Evolutionary conservation across 1,139 yeast genomes (phyloP).

Genomic region (Suhomyces coccinellae): DNA sequence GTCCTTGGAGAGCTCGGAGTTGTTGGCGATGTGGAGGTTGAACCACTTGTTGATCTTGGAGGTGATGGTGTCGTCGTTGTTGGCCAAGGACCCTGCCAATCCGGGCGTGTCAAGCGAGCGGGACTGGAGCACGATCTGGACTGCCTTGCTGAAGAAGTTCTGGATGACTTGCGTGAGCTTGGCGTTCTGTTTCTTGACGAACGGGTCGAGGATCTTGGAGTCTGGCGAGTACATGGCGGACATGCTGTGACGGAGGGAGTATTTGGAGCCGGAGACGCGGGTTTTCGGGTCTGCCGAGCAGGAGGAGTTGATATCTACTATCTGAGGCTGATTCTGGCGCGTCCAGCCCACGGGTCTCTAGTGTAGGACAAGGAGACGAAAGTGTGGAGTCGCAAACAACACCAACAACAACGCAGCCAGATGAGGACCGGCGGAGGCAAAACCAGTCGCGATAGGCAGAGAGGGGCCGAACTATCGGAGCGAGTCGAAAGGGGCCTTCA

Average conservation of each 20-base stretch:
- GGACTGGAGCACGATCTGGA: conserved; percentile 51
- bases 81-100: conserved; percentile 1
- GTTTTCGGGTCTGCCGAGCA: too few species aligned
- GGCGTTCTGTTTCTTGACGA: conserved; percentile 21
- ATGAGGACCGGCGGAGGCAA: background rate
- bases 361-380: background rate
- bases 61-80: conserved; percentile 10
- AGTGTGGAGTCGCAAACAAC: background rate
- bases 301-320: too few species aligned
- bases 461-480: background rate
- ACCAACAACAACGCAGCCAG: background rate
- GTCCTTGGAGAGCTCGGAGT: conserved; percentile 48
- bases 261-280: background rate
- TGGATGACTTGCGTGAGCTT: conserved; percentile 51
- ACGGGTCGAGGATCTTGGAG: conserved; percentile 15
- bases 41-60: conserved; percentile 60
- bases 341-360: too few species aligned
- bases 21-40: conserved; percentile 55
- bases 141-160: conserved; percentile 72
- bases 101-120: conserved; percentile 11
- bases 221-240: conserved; percentile 5
- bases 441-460: too few species aligned
- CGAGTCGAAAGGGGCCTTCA: background rate
- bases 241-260: background rate
- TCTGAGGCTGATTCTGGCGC: too few species aligned